phyloP scores from a whole-genome alignment of 2,329 filamentous ascomycete genomes.

The Magnaporthiopsis incrustans region DNA sequence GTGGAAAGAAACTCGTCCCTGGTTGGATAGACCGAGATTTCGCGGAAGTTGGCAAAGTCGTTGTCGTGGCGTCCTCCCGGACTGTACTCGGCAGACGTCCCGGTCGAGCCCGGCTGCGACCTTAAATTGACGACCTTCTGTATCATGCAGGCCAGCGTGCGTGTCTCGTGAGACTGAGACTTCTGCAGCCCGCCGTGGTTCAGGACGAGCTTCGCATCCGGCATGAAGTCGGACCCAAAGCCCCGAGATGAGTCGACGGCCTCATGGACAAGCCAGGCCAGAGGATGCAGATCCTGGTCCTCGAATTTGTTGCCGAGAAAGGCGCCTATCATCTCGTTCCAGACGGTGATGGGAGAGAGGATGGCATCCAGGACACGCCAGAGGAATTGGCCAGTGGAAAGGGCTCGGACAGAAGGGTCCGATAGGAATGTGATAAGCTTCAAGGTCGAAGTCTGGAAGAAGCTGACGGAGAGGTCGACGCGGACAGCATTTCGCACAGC shows the following conservation, averaged over 20 bases:
- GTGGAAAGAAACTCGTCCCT: slow-evolving; percentile 52
- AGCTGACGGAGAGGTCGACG: slow-evolving; percentile 18
- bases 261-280: slow-evolving; percentile 19
- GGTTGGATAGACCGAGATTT: slow-evolving; percentile 59
- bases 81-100: slow-evolving; percentile 10
- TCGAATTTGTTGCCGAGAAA: slow-evolving; percentile 23
- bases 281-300: slow-evolving; percentile 18
- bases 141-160: slow-evolving; percentile 24
- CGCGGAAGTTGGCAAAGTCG: slow-evolving; percentile 52
- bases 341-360: slow-evolving; percentile 44
- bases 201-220: not conserved
- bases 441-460: slow-evolving; percentile 23
- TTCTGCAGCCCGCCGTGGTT: not conserved
- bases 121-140: slow-evolving; percentile 26
- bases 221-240: slow-evolving; percentile 13
- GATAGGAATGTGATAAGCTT: slow-evolving; percentile 29
- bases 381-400: slow-evolving; percentile 43
- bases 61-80: slow-evolving; percentile 69
- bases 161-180: slow-evolving; percentile 18
- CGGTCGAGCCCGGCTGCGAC: not conserved
- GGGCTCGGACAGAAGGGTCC: slow-evolving; percentile 34
- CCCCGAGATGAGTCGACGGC: slow-evolving; percentile 11
- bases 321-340: slow-evolving; percentile 36
- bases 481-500: slow-evolving; percentile 18
- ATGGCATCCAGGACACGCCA: slow-evolving; percentile 36